A percentile compares a stretch with the other conserved stretches of the same genome.
phyloP scores from a whole-genome alignment of 2,329 filamentous ascomycete genomes.

The Sphaerulina musiva region DNA sequence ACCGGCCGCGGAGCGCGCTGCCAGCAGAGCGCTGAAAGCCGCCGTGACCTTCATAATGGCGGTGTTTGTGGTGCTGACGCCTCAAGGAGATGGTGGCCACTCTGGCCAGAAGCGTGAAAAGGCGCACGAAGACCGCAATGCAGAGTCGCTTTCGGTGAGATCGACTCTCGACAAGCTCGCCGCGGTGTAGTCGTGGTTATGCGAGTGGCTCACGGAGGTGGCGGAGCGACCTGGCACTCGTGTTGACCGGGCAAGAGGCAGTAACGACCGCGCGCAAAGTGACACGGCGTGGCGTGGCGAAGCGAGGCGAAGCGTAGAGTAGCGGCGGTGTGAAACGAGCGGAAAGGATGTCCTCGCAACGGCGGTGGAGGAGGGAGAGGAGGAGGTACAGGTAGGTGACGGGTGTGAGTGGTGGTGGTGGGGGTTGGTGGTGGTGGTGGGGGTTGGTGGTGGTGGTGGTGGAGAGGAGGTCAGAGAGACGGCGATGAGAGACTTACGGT shows the following conservation, averaged over 20 bases:
- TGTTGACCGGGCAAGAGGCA: background rate
- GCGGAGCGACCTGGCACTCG: conserved; percentile 7
- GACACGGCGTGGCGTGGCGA: background rate
- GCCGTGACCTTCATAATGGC: conserved; percentile 17
- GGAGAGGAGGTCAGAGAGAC: background rate
- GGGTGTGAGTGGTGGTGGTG: background rate
- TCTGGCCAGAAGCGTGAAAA: background rate
- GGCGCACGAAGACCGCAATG: background rate
- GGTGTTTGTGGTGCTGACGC: background rate
- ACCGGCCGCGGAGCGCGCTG: conserved; percentile 19
- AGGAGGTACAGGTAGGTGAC: background rate
- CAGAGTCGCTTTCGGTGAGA: background rate
- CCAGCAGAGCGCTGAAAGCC: conserved; percentile 20
- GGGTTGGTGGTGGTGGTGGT: background rate
- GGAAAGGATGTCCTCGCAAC: background rate
- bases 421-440: background rate
- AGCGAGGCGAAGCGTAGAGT: too few relatives aligned
- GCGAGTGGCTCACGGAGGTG: conserved; percentile 7
- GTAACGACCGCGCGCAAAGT: background rate
- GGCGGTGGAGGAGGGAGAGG: background rate
- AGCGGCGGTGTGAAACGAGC: background rate
- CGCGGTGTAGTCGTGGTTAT: background rate
- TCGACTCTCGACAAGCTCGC: background rate
- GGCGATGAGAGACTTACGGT: background rate
- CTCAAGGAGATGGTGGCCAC: background rate